Evolutionary conservation across 2,329 filamentous ascomycete species (phyloP).

Genomic region (Orbilia oligospora): DNA sequence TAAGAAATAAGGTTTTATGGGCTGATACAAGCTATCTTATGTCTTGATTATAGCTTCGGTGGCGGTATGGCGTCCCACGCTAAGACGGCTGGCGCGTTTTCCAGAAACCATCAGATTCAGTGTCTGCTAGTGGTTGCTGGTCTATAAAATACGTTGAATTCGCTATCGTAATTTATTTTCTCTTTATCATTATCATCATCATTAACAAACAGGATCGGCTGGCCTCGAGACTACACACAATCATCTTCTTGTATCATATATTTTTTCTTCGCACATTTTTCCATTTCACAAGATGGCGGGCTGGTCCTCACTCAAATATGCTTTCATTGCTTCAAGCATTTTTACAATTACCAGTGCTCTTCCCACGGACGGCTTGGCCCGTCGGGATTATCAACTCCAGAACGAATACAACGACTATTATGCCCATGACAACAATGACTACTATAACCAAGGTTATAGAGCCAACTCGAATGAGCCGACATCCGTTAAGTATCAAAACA

Average conservation of each 20-base stretch:
- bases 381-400: background rate
- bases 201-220: too few relatives aligned
- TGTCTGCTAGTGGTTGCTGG: background rate
- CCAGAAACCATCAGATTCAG: background rate
- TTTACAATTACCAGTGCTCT: conserved; percentile 30
- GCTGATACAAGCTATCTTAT: background rate
- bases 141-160: background rate
- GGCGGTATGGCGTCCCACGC: background rate
- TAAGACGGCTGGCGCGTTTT: background rate
- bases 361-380: conserved; percentile 6
- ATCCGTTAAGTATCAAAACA: background rate
- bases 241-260: background rate
- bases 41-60: background rate
- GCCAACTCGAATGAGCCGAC: background rate
- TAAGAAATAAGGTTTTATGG: background rate
- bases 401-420: background rate
- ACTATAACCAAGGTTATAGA: background rate
- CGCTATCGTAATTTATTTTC: background rate
- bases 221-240: background rate
- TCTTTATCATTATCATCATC: background rate
- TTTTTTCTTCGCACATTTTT: background rate
- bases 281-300: conserved; percentile 28
- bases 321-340: conserved; percentile 36
- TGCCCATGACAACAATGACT: background rate
- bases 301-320: conserved; percentile 52